Conservation (phyloP, 2,329 filamentous ascomycete genomes). For the Botrytis deweyae region DNA sequence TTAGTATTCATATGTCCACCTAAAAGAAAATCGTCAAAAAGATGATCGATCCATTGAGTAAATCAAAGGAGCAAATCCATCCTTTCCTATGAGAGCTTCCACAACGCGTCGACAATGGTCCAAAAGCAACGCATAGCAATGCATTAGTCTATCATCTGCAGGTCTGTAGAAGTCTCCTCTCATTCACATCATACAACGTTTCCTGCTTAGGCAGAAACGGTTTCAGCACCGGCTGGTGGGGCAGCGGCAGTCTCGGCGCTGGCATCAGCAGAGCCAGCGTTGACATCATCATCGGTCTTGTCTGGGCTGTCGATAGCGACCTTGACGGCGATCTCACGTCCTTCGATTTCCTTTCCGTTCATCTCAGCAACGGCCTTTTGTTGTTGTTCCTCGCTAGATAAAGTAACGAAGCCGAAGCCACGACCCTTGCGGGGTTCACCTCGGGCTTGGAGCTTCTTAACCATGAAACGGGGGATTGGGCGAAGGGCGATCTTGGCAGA, state of each 20-base stretch:
- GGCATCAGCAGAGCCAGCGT: constrained; percentile 49
- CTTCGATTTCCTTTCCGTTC: constrained; percentile 99
- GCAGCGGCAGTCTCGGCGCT: constrained; percentile 37
- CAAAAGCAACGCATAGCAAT: constrained; percentile 37
- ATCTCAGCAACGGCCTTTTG: constrained; percentile 96
- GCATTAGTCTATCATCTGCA: constrained; percentile 24
- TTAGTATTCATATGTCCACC: constrained; percentile 30
- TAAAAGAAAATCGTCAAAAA: constrained; percentile 40
- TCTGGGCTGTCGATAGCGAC: constrained; percentile 99
- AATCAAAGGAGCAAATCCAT: constrained; percentile 29
- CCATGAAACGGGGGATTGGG: constrained; percentile 99
- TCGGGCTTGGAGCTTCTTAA: constrained; percentile 99
- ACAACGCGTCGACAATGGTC: constrained; percentile 30
- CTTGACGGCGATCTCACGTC: constrained; percentile 99
- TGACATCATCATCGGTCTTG: constrained; percentile 87
- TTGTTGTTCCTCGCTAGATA: constrained; percentile 92
- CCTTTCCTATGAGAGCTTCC: constrained; percentile 28
- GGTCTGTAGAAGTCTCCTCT: constrained; percentile 32
- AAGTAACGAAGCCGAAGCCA: constrained; percentile 97
- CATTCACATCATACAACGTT: constrained; percentile 36
- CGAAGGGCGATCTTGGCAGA: constrained; percentile 98
- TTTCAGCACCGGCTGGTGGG: constrained; percentile 58
- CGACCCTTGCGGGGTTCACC: constrained; percentile 98
- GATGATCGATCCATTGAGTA: constrained; percentile 28
- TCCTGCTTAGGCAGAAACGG: constrained; percentile 43